Base-by-base conservation (phyloP, 176 grass and related monocot genomes). In the Triticum urartu region DNA sequence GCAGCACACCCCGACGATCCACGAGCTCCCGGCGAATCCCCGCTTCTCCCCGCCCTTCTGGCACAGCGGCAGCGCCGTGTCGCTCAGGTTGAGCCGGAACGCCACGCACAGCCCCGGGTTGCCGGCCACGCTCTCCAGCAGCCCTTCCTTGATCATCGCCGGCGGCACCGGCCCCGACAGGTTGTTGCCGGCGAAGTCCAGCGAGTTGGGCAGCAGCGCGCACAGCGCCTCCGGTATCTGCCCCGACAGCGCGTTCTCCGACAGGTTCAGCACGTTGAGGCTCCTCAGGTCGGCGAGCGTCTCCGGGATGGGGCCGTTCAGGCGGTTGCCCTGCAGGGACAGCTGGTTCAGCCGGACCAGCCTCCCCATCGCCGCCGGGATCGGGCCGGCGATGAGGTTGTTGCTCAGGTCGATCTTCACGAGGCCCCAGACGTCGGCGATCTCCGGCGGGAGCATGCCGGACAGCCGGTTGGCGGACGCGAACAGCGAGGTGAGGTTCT, bases 251-350 rank as follows among this genome's bases (percentile, higher is more conserved):
- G 86, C 83, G 78, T 99, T 99, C 56, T 89, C 64, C 5, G 94
- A 96, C 65, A 99, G 87, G 88, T 99, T 99, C 15, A 99, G 91
- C 72, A 99, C 97, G 81, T 99, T 99, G 14, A 99, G 90, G 48
- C 62, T 87, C 3, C 48, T 64, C 3, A 99, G 81, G 2, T 61
- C 88, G 11, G 94, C 90, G 5, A 99, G 88, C 9, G 92, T 66
- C 79, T 64, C 87, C 1, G 97, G 97, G 82, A 99, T 99, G 21
- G 94, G 70, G 2, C 82, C 93, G 68, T 85, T 75, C 0, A 99
- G 77, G 8, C 61, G 78, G 90, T 99, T 99, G 1, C 83, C 89
- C 86, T 99, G 97, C 82, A 99, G 78, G 0, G 94, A 96, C 24
- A 99, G 90, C 86, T 96, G 94, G 85, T 99, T 99, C 10, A 99